Conservation (phyloP, 148 eudicot species). For the Persicaria tinctoria region DNA sequence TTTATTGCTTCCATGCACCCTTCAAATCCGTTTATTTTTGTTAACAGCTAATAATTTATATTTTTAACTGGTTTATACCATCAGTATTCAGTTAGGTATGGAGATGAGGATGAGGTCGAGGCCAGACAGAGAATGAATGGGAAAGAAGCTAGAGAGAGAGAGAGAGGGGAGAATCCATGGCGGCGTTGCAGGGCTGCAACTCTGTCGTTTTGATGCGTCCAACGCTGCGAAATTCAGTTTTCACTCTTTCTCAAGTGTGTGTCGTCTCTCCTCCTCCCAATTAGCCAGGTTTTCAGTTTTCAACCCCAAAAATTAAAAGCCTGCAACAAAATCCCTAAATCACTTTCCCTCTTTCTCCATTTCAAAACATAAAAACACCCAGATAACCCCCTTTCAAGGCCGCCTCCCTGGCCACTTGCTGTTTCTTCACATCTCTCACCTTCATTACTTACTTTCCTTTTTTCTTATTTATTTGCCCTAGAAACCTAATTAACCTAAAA, state of each 20-base stretch:
- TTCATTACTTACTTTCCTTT: background rate
- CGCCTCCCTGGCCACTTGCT: background rate
- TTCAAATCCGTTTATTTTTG: too few relatives aligned
- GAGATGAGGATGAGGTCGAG: background rate
- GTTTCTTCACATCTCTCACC: background rate
- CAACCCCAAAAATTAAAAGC: background rate
- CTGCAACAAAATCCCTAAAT: background rate
- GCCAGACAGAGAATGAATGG: background rate
- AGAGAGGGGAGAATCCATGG: slow-evolving; percentile 21
- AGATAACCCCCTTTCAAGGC: background rate
- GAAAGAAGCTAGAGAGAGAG: slow-evolving; percentile 9
- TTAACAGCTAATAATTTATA: too few relatives aligned
- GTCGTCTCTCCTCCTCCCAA: background rate
- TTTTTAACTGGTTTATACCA: too few relatives aligned
- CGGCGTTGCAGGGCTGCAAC: slow-evolving; percentile 64
- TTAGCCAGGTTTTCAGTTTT: too few relatives aligned
- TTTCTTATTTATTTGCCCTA: background rate
- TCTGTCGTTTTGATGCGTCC: slow-evolving; percentile 30
- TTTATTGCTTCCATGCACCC: too few relatives aligned
- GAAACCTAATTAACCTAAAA: background rate
- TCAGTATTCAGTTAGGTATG: too few relatives aligned
- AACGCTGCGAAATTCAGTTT: slow-evolving; percentile 12
- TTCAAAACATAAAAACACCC: background rate
- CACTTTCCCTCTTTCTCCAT: background rate
- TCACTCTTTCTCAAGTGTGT: background rate